A percentile compares a stretch with the other conserved stretches of the same genome.
phyloP scores from a whole-genome alignment of 257 asterid species.

The Solanum gracilifrons region DNA sequence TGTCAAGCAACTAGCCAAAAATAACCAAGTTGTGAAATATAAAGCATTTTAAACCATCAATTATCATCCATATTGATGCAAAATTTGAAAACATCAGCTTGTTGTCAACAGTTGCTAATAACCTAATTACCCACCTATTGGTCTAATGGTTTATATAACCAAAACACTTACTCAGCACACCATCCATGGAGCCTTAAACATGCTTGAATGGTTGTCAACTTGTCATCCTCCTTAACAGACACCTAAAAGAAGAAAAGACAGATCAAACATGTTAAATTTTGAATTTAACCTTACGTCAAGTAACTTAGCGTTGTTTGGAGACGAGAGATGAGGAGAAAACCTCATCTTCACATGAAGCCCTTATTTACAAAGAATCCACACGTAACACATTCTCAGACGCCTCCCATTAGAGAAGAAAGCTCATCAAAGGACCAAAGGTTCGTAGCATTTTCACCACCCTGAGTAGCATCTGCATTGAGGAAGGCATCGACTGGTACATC shows the following conservation, averaged over 20 bases:
- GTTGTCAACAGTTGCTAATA: constrained; percentile 10
- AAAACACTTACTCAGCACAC: constrained; percentile 1
- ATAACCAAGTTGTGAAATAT: neutral
- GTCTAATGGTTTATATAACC: constrained; percentile 1
- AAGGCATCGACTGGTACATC: constrained; percentile 54
- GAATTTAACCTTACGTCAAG: neutral
- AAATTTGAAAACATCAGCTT: neutral
- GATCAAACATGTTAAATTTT: neutral
- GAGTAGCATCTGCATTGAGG: constrained; percentile 44
- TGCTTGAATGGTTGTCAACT: constrained; percentile 21
- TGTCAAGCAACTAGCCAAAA: neutral
- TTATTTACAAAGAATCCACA: constrained; percentile 47
- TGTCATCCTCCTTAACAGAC: neutral
- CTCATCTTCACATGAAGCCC: constrained; percentile 42
- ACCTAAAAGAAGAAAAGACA: constrained; percentile 21
- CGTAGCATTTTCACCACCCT: constrained; percentile 39
- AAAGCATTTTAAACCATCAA: neutral
- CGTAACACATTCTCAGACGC: constrained; percentile 9
- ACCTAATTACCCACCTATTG: constrained; percentile 28
- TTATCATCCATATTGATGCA: constrained; percentile 17
- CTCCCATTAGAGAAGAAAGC: constrained; percentile 37
- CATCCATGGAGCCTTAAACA: neutral
- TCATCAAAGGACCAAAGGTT: constrained; percentile 76
- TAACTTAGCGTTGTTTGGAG: neutral
- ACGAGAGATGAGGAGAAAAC: neutral